Conservation (phyloP, 352 stramenopile species). For the Pythium aristosporum region DNA sequence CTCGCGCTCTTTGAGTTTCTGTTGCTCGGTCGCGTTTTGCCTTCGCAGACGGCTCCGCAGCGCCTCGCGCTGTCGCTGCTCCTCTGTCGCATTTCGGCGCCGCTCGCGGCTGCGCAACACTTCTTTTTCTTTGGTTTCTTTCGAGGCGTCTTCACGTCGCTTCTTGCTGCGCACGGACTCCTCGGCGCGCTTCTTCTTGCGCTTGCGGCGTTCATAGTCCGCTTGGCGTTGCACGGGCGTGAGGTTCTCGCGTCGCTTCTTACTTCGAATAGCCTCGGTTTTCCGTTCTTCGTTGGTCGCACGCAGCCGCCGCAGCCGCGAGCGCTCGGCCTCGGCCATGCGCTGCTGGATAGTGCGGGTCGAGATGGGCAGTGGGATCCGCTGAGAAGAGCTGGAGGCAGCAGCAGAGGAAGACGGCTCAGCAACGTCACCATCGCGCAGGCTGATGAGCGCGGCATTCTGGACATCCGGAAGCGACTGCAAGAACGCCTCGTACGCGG, state of each 20-base stretch:
- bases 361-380: background rate
- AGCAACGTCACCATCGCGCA: background rate
- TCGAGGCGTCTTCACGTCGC: conserved; percentile 45
- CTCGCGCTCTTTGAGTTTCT: conserved; percentile 58
- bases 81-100: conserved; percentile 60
- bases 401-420: background rate
- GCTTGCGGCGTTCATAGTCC: conserved; percentile 58
- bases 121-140: conserved; percentile 49
- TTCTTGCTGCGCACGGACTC: conserved; percentile 49
- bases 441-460: conserved; percentile 12
- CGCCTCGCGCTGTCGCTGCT: conserved; percentile 62
- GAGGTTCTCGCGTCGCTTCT: conserved; percentile 52
- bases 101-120: conserved; percentile 56
- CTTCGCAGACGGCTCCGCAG: conserved; percentile 53
- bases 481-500: conserved; percentile 54
- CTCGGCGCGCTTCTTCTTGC: conserved; percentile 51
- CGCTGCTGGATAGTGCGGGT: conserved; percentile 27
- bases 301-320: conserved; percentile 46
- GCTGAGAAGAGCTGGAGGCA: background rate
- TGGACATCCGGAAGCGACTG: conserved; percentile 38
- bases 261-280: conserved; percentile 58
- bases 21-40: conserved; percentile 60
- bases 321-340: conserved; percentile 55
- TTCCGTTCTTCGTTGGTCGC: conserved; percentile 47
- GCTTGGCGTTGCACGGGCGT: conserved; percentile 65